Evolutionary conservation across 345 rosid genomes (phyloP), one percentile per base, ranked within the genome.

Genomic region (Hypericum androsaemum): DNA sequence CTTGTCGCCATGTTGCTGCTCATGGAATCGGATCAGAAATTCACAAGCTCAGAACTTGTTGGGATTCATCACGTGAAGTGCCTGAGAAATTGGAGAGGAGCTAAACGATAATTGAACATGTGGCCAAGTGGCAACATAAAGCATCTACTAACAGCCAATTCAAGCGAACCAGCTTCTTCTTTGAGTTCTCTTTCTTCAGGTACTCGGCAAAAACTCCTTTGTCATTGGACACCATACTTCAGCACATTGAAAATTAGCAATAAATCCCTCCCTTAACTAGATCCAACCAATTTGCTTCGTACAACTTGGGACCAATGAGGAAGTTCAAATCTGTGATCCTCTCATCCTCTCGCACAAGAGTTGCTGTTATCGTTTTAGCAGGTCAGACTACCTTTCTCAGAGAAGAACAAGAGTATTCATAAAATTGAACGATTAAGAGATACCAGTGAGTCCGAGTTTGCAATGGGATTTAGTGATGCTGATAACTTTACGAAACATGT

Each of bases 201-300:
- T 92, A 92, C 72, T 92, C 95, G 32, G 98, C 84, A 6, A 92
- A 66, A 85, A 92, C 72, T 92, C 98, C 67, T 83, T 92, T 2
- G 94, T 88, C 98, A 88, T 92, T 13, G 97, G 98, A 71, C 95
- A 92, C 98, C 98, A 88, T 32, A 88, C 98, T 77, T 92, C 98
- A 51, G 97, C 97, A 62, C 98, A 92, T 64, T 83, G 97, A 10
- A 92, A 97, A 81, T 92, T 92, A 44, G 98, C 98, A 53, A 88
- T 92, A 67, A 83, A 92, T 40, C 97, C n/a, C 97, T 57, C 97
- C 97, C 74, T 81, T 88, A 40, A 92, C 98, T 16, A 92, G 74
- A 83, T 92, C 98, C 75, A 92, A 70, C 98, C 98, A 92, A 65
- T 92, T 92, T 47, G 97, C 98, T 80, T 92, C 98, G 65, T 92